Evolutionary conservation across 352 stramenopile species (phyloP).

Genomic region (Pythium aphanidermatum): DNA sequence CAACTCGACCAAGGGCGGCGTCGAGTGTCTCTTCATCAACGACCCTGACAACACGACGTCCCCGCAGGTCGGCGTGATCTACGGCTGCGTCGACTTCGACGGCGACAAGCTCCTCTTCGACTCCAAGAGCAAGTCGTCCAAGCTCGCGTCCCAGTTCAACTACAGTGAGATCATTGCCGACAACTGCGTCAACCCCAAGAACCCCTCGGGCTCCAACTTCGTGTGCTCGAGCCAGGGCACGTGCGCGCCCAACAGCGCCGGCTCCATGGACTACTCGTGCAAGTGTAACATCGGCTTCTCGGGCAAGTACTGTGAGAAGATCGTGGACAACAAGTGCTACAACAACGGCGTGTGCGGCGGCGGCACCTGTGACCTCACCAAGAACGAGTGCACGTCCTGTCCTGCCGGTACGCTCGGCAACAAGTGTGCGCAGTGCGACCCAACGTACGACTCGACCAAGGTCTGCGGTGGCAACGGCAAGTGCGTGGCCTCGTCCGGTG

Average conservation of each 20-base stretch:
- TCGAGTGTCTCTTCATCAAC: slow-evolving; percentile 24
- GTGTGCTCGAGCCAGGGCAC: slow-evolving; percentile 74
- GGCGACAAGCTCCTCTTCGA: slow-evolving; percentile 52
- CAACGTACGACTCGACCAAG: slow-evolving; percentile 24
- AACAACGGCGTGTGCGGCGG: slow-evolving; percentile 55
- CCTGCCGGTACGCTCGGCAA: slow-evolving; percentile 48
- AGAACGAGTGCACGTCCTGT: slow-evolving; percentile 57
- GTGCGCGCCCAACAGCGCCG: slow-evolving; percentile 34
- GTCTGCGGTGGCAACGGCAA: slow-evolving; percentile 56
- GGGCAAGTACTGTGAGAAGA: slow-evolving; percentile 71
- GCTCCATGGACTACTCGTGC: slow-evolving; percentile 54
- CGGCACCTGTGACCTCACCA: slow-evolving; percentile 55
- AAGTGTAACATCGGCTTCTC: slow-evolving; percentile 72
- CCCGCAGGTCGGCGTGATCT: slow-evolving; percentile 43
- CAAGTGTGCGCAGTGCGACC: slow-evolving; percentile 70
- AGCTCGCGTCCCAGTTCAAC: slow-evolving; percentile 49
- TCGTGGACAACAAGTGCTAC: slow-evolving; percentile 67
- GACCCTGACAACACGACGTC: slow-evolving; percentile 16
- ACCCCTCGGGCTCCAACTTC: slow-evolving; percentile 38
- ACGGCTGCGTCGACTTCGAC: slow-evolving; percentile 78
- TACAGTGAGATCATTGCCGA: slow-evolving; percentile 48
- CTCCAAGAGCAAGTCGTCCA: slow-evolving; percentile 37
- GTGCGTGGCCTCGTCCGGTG: slow-evolving; percentile 25
- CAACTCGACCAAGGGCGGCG: slow-evolving; percentile 25
- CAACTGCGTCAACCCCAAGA: slow-evolving; percentile 52